Evolutionary conservation across 1,139 yeast genomes (phyloP).

Genomic region (Saccharomycopsis hybrid): DNA sequence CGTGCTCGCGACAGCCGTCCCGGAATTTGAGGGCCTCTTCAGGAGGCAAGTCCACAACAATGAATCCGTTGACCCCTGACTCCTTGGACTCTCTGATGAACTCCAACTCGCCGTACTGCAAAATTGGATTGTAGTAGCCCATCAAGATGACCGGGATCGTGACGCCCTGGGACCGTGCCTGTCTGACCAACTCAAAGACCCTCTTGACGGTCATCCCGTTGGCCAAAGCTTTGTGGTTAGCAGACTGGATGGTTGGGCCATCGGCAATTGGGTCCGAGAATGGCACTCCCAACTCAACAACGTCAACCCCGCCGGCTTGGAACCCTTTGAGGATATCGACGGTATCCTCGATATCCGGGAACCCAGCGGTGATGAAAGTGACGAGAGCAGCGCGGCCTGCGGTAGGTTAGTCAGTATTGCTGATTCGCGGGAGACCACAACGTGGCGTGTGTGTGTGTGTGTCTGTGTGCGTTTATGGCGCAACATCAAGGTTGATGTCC

Average conservation of each 20-base stretch:
- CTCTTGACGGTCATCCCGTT: constrained; percentile 72
- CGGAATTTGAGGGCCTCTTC: constrained; percentile 92
- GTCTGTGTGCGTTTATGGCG: too few relatives aligned
- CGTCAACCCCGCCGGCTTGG: constrained; percentile 93
- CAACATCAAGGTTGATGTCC: too few relatives aligned
- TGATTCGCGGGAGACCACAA: too few relatives aligned
- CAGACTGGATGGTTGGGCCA: constrained; percentile 91
- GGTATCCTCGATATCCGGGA: constrained; percentile 82
- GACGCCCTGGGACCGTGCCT: constrained; percentile 79
- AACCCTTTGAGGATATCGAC: constrained; percentile 78
- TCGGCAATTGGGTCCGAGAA: constrained; percentile 99
- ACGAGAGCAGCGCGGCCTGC: constrained; percentile 79
- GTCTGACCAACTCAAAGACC: constrained; percentile 61
- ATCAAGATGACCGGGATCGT: constrained; percentile 82
- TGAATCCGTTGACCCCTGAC: constrained; percentile 94
- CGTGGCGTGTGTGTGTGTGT: too few relatives aligned
- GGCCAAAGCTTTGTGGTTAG: constrained; percentile 70
- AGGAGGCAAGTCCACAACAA: constrained; percentile 94
- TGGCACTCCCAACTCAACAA: constrained; percentile 92
- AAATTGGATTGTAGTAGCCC: constrained; percentile 97
- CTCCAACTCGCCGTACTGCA: constrained; percentile 82
- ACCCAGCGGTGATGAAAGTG: constrained; percentile 92
- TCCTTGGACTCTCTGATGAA: constrained; percentile 68
- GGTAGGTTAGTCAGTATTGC: too few relatives aligned
- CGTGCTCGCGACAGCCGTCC: constrained; percentile 57